Base-by-base conservation (phyloP, 176 grass and related monocot species). In the Musa itinerans region DNA sequence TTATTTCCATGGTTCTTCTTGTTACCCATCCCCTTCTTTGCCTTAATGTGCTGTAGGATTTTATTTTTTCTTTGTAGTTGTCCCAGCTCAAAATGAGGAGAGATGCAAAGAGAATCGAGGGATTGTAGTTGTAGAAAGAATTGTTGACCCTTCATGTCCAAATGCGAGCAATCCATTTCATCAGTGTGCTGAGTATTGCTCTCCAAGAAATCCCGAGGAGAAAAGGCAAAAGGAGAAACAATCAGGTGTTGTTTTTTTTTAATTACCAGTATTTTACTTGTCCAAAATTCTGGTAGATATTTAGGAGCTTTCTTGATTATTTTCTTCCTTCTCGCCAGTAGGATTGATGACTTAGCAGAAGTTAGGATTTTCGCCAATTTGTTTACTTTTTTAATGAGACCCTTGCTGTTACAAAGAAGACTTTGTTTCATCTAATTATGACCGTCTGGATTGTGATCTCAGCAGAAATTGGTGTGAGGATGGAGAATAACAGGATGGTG, bases 121-220 rank as follows among this genome's bases (percentile, higher is more conserved):
- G 25, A 63, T 27, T 54, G 23, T 69, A 65, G 65, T 72, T 65
- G 74, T 69, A 79, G 14, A 52, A 24, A 53, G 61, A 27, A 77
- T 51, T 21, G 61, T 23, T 21, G 74, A 62, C 59, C 52, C 34
- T 71, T 71, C 11, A 48, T 68, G 10, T 53, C 54, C 52, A 62
- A 67, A 27, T 53, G 20, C 2, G 1, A 9, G 8, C 50, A 68
- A 68, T 4, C 65, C 65, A 26, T 68, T 68, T 16, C 65, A 68
- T 34, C 65, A 48, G 23, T 68, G 65, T 43, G 65, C 65, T 1
- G 65, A 68, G 25, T 68, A 68, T 25, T 68, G 65, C 27, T 34
- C 24, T 68, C 65, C 65, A 34, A 48, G 27, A 68, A 48, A 26
- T 14, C 24, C 11, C 1, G 65, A 29, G 24, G 65, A 15, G 65